A percentile compares a stretch with the other conserved stretches of the same genome.
Evolutionary conservation across 805 yeast species (phyloP).

Genomic region (Candida odintsovae): DNA sequence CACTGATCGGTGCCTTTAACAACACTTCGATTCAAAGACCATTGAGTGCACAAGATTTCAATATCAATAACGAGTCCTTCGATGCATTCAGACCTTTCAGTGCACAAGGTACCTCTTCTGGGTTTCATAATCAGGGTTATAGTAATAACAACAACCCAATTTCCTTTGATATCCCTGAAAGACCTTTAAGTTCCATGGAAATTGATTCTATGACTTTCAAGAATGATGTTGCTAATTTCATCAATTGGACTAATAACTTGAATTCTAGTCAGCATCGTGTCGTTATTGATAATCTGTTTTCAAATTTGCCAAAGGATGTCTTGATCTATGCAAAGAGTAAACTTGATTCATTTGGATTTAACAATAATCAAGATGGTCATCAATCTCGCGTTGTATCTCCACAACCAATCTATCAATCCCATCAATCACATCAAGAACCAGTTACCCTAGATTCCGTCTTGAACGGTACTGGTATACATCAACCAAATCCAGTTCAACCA

Average conservation of each 20-base stretch:
- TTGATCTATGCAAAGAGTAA: slow-evolving; percentile 43
- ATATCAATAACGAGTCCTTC: slow-evolving; percentile 1
- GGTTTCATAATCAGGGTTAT: neutral
- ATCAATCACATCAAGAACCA: slow-evolving; percentile 28
- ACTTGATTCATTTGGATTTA: slow-evolving; percentile 27
- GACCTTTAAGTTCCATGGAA: slow-evolving; percentile 26
- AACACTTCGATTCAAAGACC: slow-evolving; percentile 16
- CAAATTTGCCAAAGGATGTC: slow-evolving; percentile 45
- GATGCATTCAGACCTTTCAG: slow-evolving; percentile 19
- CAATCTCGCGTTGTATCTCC: slow-evolving; percentile 12
- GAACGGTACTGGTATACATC: slow-evolving; percentile 28
- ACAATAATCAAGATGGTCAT: neutral
- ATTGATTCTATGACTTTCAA: slow-evolving; percentile 34
- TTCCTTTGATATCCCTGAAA: slow-evolving; percentile 16
- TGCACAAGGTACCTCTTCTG: slow-evolving; percentile 8
- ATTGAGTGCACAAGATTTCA: slow-evolving; percentile 22
- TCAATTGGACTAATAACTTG: slow-evolving; percentile 46
- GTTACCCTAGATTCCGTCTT: slow-evolving; percentile 34
- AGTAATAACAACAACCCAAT: neutral
- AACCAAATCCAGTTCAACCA: slow-evolving; percentile 35
- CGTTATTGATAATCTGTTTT: slow-evolving; percentile 48
- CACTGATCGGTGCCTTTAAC: slow-evolving; percentile 11
- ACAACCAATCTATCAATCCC: slow-evolving; percentile 20
- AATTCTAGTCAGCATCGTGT: slow-evolving; percentile 45
- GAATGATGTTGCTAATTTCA: slow-evolving; percentile 44